phyloP scores from a whole-genome alignment of 1,284 basidiomycete species.

The Malassezia brasiliensis region DNA sequence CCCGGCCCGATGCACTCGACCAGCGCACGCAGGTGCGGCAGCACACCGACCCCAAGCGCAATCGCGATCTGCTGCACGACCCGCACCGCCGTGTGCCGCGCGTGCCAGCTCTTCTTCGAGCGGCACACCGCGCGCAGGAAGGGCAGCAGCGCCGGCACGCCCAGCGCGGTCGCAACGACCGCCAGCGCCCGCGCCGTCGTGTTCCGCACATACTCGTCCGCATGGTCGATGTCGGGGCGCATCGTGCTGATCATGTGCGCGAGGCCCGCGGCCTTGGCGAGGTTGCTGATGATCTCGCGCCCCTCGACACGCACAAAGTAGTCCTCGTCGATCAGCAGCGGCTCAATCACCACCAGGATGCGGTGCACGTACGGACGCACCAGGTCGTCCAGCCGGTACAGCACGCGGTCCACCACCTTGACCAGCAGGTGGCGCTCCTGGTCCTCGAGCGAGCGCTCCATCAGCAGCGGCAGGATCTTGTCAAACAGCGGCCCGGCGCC shows the following conservation, averaged over 20 bases:
- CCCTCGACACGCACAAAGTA: constrained; percentile 99
- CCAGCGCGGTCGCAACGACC: constrained; percentile 93
- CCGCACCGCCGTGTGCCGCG: constrained; percentile 95
- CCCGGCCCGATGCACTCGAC: constrained; percentile 95
- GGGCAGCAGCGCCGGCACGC: constrained; percentile 90
- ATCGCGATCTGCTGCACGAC: constrained; percentile 99
- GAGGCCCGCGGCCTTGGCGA: constrained; percentile 95
- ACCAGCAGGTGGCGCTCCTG: constrained; percentile 96
- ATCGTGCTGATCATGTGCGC: constrained; percentile 99
- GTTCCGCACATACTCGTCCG: constrained; percentile 98
- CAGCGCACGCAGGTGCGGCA: constrained; percentile 90
- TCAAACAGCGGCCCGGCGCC: constrained; percentile 98
- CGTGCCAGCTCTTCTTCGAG: constrained; percentile 99
- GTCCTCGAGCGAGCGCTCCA: constrained; percentile 97
- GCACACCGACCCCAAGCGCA: constrained; percentile 99
- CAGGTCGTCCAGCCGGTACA: constrained; percentile 98
- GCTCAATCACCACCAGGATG: constrained; percentile 98
- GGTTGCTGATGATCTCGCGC: constrained; percentile 96
- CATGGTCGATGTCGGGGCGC: constrained; percentile 98
- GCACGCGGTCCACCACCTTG: constrained; percentile 96
- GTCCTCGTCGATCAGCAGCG: constrained; percentile 95
- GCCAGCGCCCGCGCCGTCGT: constrained; percentile 98
- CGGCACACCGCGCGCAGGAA: constrained; percentile 97
- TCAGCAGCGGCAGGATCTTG: constrained; percentile 93
- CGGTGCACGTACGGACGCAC: constrained; percentile 99